Evolutionary conservation across 108 stramenopile genomes (phyloP).

Genomic region (Nitzschia inconspicua): DNA sequence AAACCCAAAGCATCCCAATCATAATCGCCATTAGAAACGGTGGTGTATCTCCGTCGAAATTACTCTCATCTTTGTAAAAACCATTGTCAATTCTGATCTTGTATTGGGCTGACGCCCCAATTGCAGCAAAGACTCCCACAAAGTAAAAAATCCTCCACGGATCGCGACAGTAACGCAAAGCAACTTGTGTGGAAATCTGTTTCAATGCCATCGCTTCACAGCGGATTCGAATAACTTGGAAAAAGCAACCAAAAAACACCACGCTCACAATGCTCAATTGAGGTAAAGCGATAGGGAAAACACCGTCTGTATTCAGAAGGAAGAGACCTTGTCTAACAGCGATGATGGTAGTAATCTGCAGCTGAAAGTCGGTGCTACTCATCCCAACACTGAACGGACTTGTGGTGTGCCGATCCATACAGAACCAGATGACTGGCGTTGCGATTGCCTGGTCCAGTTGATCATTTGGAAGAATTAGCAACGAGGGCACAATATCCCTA

Average conservation of each 20-base stretch:
- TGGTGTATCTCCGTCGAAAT: no score
- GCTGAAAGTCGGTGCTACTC: constrained; percentile 17
- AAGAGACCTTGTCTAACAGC: background rate
- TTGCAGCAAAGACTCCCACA: constrained; percentile 5
- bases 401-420: constrained; percentile 13
- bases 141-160: constrained; percentile 29
- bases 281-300: background rate
- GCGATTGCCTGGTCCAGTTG: constrained; percentile 21
- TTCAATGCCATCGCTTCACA: constrained; percentile 21
- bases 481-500: constrained; percentile 19
- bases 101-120: background rate
- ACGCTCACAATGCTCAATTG: background rate
- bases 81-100: no score
- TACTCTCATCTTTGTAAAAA: no score
- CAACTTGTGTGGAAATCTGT: constrained; percentile 13
- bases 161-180: constrained; percentile 6
- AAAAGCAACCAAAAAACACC: background rate
- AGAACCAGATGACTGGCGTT: constrained; percentile 16
- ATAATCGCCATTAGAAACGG: constrained; percentile 29
- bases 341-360: constrained; percentile 20
- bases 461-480: constrained; percentile 11
- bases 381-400: constrained; percentile 31
- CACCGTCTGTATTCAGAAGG: background rate
- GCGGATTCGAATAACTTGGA: constrained; percentile 6
- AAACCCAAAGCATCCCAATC: constrained; percentile 40